Evolutionary conservation across 108 stramenopile species (phyloP).

Genomic region (Cyclotella kingstonii): DNA sequence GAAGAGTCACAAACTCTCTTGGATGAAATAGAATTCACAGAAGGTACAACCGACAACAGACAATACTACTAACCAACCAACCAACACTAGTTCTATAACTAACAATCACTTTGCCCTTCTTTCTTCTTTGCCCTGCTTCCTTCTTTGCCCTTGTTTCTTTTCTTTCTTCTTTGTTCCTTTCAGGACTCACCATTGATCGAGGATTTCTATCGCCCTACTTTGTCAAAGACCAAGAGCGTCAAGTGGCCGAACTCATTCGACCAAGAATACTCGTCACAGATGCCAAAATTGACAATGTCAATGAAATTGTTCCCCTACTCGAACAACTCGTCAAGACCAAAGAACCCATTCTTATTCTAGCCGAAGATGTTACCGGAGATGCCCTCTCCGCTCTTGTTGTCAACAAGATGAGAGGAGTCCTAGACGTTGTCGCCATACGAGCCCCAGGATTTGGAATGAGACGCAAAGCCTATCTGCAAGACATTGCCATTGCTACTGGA

Average conservation of each 20-base stretch:
- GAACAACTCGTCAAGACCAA: slow-evolving; percentile 95
- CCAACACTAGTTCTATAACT: no score
- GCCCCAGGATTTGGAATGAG: slow-evolving; percentile 96
- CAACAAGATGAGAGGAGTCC: slow-evolving; percentile 97
- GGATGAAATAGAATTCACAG: slow-evolving; percentile 98
- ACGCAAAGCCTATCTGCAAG: slow-evolving; percentile 92
- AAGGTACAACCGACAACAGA: no score
- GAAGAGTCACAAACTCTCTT: slow-evolving; percentile 94
- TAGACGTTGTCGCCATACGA: slow-evolving; percentile 95
- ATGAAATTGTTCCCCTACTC: slow-evolving; percentile 92
- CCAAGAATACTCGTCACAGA: slow-evolving; percentile 93
- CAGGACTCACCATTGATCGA: slow-evolving; percentile 96
- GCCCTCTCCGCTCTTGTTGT: slow-evolving; percentile 96
- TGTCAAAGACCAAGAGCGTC: slow-evolving; percentile 96
- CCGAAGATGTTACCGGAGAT: slow-evolving; percentile 97
- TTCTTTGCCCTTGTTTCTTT: no score
- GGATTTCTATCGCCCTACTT: slow-evolving; percentile 97
- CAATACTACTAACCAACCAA: no score
- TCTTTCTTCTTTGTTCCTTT: no score
- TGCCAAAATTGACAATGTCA: slow-evolving; percentile 92
- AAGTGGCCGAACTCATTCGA: slow-evolving; percentile 84
- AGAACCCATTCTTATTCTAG: slow-evolving; percentile 93
- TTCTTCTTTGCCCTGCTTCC: no score
- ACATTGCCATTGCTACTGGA: slow-evolving; percentile 98
- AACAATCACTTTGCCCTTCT: no score